Base-by-base conservation (phyloP, 805 yeast species). In the Novakomyces olei region DNA sequence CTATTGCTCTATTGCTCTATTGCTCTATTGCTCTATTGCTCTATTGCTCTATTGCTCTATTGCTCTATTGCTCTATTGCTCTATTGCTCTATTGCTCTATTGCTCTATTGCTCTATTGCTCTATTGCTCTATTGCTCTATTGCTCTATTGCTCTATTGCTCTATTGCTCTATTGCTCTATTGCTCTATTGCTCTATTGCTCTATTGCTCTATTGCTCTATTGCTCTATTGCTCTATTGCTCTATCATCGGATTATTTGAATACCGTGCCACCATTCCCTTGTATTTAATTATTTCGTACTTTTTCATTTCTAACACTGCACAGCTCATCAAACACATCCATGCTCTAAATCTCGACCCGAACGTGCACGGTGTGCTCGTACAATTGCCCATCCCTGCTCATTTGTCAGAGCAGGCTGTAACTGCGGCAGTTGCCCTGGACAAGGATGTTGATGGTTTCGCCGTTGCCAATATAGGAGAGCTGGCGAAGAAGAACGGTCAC, bases 391-490 rank as follows among this genome's bases (percentile, higher is more conserved):
- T 85, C 36, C 98, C 96, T 22, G 51, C 55, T 19, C 77, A 72
- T 46, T 60, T 83, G 37, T 68, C 77, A 49, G 96, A 85, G 58
- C 69, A 74, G 29, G 53, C 55, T 30, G 63, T 88, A 42, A 88
- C 96, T 30, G 70, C 73, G 46, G 63, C 81, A 1, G 95, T 85
- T n/a, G 54, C 62, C 7, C 66, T 77, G 10, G 69, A 65, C 28
- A 85, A 85, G 57, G 98, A 85, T 47, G 93, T 88, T 30, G 98
- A 85, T 52, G 98, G 98, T 2, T 88, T 85, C 47, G 88, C 83
- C 27, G 70, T 81, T 35, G 64, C 61, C 45, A 88, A 88, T 51
- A 71, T 79, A 36, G 96, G 95, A 38, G 95, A 85, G 49, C 63
- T 85, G 37, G 68, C 83, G 44, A 80, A 81, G 54, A 70, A 77